Evolutionary conservation across 2,329 filamentous ascomycete species (phyloP).

Genomic region (Neonectria neomacrospora): DNA sequence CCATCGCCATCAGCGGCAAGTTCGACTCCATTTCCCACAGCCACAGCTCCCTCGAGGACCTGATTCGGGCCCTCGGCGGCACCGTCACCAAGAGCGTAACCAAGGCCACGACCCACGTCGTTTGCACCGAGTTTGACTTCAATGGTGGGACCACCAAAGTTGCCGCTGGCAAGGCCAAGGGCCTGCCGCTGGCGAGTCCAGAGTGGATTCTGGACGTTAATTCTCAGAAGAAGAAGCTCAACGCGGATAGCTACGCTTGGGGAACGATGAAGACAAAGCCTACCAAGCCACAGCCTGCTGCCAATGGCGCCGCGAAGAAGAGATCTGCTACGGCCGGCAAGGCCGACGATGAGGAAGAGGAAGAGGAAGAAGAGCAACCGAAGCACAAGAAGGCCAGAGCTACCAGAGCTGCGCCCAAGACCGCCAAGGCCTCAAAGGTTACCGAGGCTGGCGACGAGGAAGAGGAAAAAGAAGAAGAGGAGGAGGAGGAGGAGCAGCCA

Average conservation of each 20-base stretch:
- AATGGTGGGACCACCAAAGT: constrained; percentile 63
- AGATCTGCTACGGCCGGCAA: constrained; percentile 39
- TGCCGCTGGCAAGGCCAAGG: constrained; percentile 57
- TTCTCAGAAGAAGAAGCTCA: constrained; percentile 39
- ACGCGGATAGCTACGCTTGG: constrained; percentile 44
- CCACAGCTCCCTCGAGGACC: constrained; percentile 58
- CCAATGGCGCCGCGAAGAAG: constrained; percentile 41
- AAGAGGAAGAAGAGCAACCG: constrained; percentile 46
- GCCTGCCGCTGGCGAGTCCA: constrained; percentile 66
- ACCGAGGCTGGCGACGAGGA: constrained; percentile 38
- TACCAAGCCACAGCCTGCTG: constrained; percentile 34
- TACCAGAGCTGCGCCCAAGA: constrained; percentile 25
- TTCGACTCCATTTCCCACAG: constrained; percentile 66
- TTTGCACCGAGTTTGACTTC: constrained; percentile 66
- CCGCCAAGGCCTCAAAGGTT: constrained; percentile 32
- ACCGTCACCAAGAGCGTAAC: constrained; percentile 59
- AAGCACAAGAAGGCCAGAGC: constrained; percentile 45
- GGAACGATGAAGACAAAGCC: constrained; percentile 42
- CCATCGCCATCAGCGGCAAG: constrained; percentile 69
- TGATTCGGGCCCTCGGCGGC: constrained; percentile 62
- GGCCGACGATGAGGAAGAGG: constrained; percentile 34
- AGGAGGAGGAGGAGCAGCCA: constrained; percentile 45
- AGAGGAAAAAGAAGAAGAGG: constrained; percentile 40
- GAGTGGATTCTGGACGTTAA: constrained; percentile 72
- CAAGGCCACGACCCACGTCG: constrained; percentile 64